A percentile compares a stretch with the other conserved stretches of the same genome.
Evolutionary conservation across 805 yeast species (phyloP).

Genomic region (Hanseniaspora vineae): DNA sequence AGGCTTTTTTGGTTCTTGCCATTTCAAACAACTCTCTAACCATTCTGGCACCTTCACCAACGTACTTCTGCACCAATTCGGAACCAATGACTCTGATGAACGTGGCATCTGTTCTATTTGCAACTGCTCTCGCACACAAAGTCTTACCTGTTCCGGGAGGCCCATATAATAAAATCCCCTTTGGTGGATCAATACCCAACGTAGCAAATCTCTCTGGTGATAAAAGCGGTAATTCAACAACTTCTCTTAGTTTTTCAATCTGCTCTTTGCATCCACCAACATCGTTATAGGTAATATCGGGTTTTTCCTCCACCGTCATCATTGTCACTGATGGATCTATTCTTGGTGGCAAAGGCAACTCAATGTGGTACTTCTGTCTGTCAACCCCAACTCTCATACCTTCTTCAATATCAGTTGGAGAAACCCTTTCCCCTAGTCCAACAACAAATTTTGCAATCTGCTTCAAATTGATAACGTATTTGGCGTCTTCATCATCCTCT

Average conservation of each 20-base stretch:
- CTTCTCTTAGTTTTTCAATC: constrained; percentile 91
- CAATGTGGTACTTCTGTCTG: constrained; percentile 91
- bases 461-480: constrained; percentile 91
- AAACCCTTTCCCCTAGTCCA: constrained; percentile 88
- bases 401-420: constrained; percentile 98
- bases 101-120: constrained; percentile 98
- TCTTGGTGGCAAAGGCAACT: constrained; percentile 92
- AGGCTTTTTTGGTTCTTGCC: constrained; percentile 98
- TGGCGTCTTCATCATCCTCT: constrained; percentile 67
- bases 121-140: constrained; percentile 96
- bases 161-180: constrained; percentile 90
- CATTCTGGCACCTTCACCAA: constrained; percentile 99
- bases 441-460: constrained; percentile 98
- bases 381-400: constrained; percentile 99
- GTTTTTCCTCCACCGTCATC: constrained; percentile 99
- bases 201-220: constrained; percentile 96
- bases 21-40: constrained; percentile 96
- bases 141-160: constrained; percentile 99
- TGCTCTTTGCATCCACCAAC: constrained; percentile 99
- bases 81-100: constrained; percentile 97
- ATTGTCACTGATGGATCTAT: constrained; percentile 97
- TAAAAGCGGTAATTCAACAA: constrained; percentile 83
- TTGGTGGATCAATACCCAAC: constrained; percentile 97
- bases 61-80: constrained; percentile 94
- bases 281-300: constrained; percentile 96